Base-by-base conservation (phyloP, 1,284 basidiomycete species). In the Marasmius tenuissimus region DNA sequence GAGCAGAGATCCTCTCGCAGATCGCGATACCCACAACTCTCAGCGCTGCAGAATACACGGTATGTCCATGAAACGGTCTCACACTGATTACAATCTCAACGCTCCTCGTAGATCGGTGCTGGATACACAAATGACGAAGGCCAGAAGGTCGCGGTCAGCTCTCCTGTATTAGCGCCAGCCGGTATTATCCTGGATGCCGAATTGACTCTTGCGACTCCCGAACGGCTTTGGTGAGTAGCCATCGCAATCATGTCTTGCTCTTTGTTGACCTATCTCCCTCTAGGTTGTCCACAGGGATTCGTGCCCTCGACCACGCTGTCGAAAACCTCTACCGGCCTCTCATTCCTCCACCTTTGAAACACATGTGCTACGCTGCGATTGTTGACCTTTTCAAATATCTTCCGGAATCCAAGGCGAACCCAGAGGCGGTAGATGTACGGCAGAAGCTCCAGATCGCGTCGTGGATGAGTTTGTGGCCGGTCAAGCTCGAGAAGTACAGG, bases 11-110 rank as follows among this genome's bases (percentile, higher is more conserved):
- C 68, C 78, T 75, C 59, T 80, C 68, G 38, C 84, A 88, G 66
- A 87, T 94, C 61, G 89, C 91, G 4, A 86, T 94, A 57, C 92
- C 92, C 0, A 94, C 92, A 1, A 93, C 92, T 6, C 75, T 94
- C 38, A 91, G 88, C 65, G 91, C 91, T 1, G 93, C 92, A 0
- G 92, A 94, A 70, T 91, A 89, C 69, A 81, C 81, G 53, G 89
- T 87, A 64, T 62, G 81, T 70, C 7, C n/a, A 38, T 50, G 51
- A 61, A 11, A 33, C 16, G 53, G 58, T 18, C 63, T 65, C 50
- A 69, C 63, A 16, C 57, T 53, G 20, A 10, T 18, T 18, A 63
- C 59, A 61, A 61, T 38, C 35, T 35, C 53, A 51, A 42, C n/a
- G n/a, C n/a, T 20, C 33, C 40, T 51, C 9, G 38, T 61, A 86